Conservation (phyloP, 306 rosid species). For the Cicer chorassanicum region DNA sequence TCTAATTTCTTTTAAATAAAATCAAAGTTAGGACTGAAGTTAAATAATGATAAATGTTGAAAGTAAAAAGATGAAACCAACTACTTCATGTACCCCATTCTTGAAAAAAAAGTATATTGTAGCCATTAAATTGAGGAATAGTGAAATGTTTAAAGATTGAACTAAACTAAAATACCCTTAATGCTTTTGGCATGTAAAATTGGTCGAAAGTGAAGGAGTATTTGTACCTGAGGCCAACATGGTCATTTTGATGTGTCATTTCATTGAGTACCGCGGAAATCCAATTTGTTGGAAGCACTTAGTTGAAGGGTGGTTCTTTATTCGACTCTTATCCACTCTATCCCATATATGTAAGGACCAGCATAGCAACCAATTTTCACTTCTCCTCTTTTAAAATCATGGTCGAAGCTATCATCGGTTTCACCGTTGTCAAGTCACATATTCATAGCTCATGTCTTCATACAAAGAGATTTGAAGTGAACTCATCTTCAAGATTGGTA, state of each 20-base stretch:
- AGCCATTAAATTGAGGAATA: too few species aligned
- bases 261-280: neutral
- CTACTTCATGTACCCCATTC: too few species aligned
- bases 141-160: too few species aligned
- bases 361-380: constrained; percentile 9
- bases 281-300: constrained; percentile 24
- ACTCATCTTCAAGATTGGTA: constrained; percentile 52
- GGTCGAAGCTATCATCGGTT: constrained; percentile 54
- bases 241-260: constrained; percentile 36
- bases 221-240: too few species aligned
- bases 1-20: too few species aligned
- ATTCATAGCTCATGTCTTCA: constrained; percentile 44
- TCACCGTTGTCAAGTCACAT: constrained; percentile 49
- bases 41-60: too few species aligned
- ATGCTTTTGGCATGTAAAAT: too few species aligned
- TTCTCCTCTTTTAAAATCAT: constrained; percentile 27
- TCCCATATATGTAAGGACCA: constrained; percentile 45
- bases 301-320: constrained; percentile 46
- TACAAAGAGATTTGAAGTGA: constrained; percentile 47
- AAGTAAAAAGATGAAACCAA: too few species aligned
- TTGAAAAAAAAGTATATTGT: too few species aligned
- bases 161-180: too few species aligned
- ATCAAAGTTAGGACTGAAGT: fast-evolving
- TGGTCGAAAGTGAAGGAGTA: too few species aligned
- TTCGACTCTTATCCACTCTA: constrained; percentile 50